Evolutionary conservation across 176 grass and related monocot species (phyloP), one percentile per base, ranked within the genome.

Genomic region (Chloris gayana): DNA sequence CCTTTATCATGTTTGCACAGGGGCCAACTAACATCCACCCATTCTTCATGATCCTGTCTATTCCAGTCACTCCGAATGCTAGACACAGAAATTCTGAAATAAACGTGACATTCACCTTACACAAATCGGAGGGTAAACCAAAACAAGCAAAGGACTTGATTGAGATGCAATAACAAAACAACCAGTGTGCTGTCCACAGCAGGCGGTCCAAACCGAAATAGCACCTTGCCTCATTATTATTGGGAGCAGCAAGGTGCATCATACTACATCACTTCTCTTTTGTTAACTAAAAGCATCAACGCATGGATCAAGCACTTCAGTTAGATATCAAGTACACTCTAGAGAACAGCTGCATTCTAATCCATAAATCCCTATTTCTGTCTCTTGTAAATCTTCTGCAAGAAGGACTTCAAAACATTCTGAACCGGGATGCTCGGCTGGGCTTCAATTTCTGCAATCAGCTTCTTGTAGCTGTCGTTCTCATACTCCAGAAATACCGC

Each of bases 321-420:
- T 39, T 49, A 64, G 77, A 25, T 72, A 44, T 37, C 15, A 46
- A 72, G 46, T 64, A 85, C 44, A 72, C 32, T 4, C 50, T 41
- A 53, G 32, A 63, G 22, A 82, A 35, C 64, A 70, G 10, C 44
- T 76, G 31, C 54, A n/a, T 9, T 56, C 10, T 70, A 50, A 50
- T 34, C 34, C 17, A 72, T 59, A 66, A 70, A 44, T 38, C 61
- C 45, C 85, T 90, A 97, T 82, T 94, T 97, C 85, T 94, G 83
- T 53, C 94, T 89, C 83, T 92, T 94, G 89, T 97, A 97, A 80
- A 97, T 94, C 80, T 94, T 97, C 64, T 92, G 79, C 83, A 97
- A 85, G 82, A 97, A 97, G 22, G 94, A 97, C 79, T 90, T 94
- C 72, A 97, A 65, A 17, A 97, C 91, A 37, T 90, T 82, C 62